Conservation (phyloP, 306 rosid genomes). For the Alnus rubra region DNA sequence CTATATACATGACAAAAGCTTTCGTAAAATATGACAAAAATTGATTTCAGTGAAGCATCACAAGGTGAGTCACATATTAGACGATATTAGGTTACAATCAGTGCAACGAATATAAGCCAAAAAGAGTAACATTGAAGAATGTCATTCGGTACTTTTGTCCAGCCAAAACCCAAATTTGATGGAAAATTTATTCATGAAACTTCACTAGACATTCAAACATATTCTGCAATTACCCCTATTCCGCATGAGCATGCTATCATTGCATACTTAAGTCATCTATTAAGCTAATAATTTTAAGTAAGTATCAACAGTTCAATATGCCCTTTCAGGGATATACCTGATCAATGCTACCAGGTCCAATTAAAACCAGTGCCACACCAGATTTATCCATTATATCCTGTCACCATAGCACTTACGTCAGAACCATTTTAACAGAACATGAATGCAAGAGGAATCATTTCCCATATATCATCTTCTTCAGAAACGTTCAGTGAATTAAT, state of each 20-base stretch:
- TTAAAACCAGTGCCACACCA: constrained; percentile 83
- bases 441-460: constrained; percentile 4
- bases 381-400: constrained; percentile 85
- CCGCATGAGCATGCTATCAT: background rate
- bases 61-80: background rate
- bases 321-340: constrained; percentile 46
- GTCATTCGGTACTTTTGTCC: background rate
- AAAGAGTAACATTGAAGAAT: background rate
- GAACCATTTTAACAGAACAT: background rate
- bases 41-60: background rate
- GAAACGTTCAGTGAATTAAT: background rate
- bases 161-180: background rate
- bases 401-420: constrained; percentile 18
- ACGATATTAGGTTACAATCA: background rate
- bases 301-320: background rate
- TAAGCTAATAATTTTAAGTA: background rate
- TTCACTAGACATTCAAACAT: background rate
- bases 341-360: constrained; percentile 90
- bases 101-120: background rate
- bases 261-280: background rate
- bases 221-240: background rate
- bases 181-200: background rate
- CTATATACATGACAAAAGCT: constrained; percentile 9
- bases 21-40: background rate
- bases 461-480: background rate